Base-by-base conservation (phyloP, 257 asterid genomes). In the Nicotiana paniculata region DNA sequence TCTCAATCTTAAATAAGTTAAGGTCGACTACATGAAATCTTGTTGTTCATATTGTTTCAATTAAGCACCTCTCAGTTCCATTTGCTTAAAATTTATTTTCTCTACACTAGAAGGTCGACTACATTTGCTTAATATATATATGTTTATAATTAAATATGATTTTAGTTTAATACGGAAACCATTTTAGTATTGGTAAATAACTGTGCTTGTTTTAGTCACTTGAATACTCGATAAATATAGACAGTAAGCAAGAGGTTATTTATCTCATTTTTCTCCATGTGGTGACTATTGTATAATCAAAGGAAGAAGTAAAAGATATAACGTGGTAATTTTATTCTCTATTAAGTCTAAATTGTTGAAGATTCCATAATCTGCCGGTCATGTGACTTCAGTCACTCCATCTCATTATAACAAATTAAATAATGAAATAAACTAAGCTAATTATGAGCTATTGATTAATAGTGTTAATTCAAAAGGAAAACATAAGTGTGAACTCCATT, bases 291-390 rank as follows among this genome's bases (percentile, higher is more conserved):
- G 24, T 57, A 12, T 30, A 21, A 26, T 15, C 74, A 65, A 32
- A 32, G 16, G 33, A 65, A 65, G 48, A 65, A 65, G 4, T 6
- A 15, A 65, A 13, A 4, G n/a, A 21, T 21, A 21, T 21, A 21
- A 21, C 24, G 0, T 21, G 17, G 48, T 66, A 66, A 66, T 32
- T 32, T 66, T 32, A 15, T 66, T 66, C 5, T 32, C 2, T 13
- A 15, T 13, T 6, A 6, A 18, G 79, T 72, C 24, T 21, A 72
- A 13, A 74, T 48, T 74, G 39, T 74, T 46, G 39, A 74, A 48
- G 79, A 74, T 74, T 74, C 79, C 61, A 24, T 70, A 35, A 70
- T 70, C 78, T 70, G 59, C 78, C 58, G 46, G 61, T 21, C 61
- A 72, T 72, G 79, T 72, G 78, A 32, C 37, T 72, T 11, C 35